A percentile compares a stretch with the other conserved stretches of the same genome.
phyloP scores from a whole-genome alignment of 495 filamentous ascomycete species.

The Physcia stellaris region DNA sequence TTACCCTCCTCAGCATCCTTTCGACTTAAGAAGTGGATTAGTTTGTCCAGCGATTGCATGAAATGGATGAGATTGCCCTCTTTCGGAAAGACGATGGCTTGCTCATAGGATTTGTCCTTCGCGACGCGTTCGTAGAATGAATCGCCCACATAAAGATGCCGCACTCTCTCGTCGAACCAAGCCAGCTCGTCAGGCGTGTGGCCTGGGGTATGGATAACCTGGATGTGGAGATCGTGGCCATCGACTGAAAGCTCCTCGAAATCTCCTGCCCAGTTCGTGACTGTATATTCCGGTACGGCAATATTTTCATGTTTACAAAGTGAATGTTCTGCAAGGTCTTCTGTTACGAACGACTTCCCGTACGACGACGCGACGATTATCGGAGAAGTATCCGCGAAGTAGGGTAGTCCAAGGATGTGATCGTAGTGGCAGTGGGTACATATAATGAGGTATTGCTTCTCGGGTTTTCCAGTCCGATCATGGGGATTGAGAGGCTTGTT shows the following conservation, averaged over 20 bases:
- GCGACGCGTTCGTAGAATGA: constrained; percentile 24
- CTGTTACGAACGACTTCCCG: constrained; percentile 20
- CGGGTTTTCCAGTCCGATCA: too few species aligned
- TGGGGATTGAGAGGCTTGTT: constrained; percentile 15
- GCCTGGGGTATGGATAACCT: constrained; percentile 27
- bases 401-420: constrained; percentile 23
- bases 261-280: constrained; percentile 23
- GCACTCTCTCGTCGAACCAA: constrained; percentile 25
- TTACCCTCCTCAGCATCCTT: constrained; percentile 10
- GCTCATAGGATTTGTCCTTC: constrained; percentile 10
- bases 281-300: constrained; percentile 19
- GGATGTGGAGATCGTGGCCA: constrained; percentile 11
- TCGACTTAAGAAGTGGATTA: constrained; percentile 15
- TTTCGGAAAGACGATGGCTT: constrained; percentile 24
- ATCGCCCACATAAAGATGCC: constrained; percentile 27
- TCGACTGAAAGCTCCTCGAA: constrained; percentile 14
- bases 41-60: constrained; percentile 17
- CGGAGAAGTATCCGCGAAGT: constrained; percentile 18
- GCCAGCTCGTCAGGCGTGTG: constrained; percentile 30
- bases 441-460: too few species aligned
- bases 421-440: too few species aligned
- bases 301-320: constrained; percentile 19
- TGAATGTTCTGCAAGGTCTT: constrained; percentile 20
- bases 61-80: constrained; percentile 20
- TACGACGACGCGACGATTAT: constrained; percentile 21